Base-by-base conservation (phyloP, 352 stramenopile genomes). In the Pythium biforme region DNA sequence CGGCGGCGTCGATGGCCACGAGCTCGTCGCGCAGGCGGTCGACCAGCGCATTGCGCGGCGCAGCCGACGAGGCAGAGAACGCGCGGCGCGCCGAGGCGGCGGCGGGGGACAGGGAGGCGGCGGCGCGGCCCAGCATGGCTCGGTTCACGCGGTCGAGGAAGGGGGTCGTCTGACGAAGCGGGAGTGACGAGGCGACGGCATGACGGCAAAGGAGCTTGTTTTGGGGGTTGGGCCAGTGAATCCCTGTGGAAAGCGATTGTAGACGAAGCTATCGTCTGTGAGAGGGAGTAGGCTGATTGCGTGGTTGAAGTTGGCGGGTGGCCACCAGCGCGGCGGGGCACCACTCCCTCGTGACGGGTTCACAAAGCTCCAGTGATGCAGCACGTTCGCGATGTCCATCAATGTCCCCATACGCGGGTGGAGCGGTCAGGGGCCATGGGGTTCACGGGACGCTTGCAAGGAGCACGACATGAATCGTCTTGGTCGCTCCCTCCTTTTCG, bases 11-110 rank as follows among this genome's bases (percentile, higher is more conserved):
- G 59, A 96, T 96, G 55, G 69, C 82, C 10, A 59, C 52, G 31
- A 95, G 70, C 62, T 95, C 86, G 20, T 84, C 72, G 45, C 74
- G 76, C 55, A 95, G 64, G n/a, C 86, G 86, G 66, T 91, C 79
- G 29, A 92, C 76, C 27, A 94, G 79, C 45, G 64, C 72, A 58
- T 92, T 93, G 66, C 79, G 81, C 56, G 60, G 52, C n/a, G 53
- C 51, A 22, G 75, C 64, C n/a, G 77, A 74, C 15, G 67, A 64
- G n/a, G n/a, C n/a, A n/a, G n/a, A n/a, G 58, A 59, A 51, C 31
- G 52, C 41, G 59, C 58, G 52, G 25, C 54, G 64, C 27, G 45
- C n/a, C 29, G 50, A 2, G 9, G 50, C 23, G 1, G 52, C 34
- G 1, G 61, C 11, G 23, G 55, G 9, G 48, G 37, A 27, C 17